Conservation (phyloP, 148 eudicot species). For the Selenicereus undatus region DNA sequence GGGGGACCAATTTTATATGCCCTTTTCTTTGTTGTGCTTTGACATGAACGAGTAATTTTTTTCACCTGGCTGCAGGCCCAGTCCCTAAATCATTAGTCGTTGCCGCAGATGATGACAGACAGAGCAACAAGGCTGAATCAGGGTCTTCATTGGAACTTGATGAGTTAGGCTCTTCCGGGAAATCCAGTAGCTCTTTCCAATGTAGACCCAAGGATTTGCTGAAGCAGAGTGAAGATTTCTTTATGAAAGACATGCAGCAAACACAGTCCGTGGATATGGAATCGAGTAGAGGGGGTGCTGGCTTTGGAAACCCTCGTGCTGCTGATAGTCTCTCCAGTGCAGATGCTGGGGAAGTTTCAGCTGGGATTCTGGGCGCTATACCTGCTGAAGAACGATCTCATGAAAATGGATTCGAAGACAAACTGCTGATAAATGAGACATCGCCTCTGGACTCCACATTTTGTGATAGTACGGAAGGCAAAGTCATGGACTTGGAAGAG, state of each 20-base stretch:
- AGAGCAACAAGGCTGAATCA: constrained; percentile 24
- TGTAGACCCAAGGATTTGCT: constrained; percentile 10
- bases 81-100: no score
- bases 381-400: constrained; percentile 25
- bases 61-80: no score
- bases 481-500: constrained; percentile 57
- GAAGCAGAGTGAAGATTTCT: constrained; percentile 3
- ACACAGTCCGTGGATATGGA: constrained; percentile 13
- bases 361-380: constrained; percentile 23
- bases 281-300: constrained; percentile 20
- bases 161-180: constrained; percentile 34
- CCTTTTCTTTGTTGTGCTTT: no score
- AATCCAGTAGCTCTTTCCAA: constrained; percentile 36
- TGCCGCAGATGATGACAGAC: constrained; percentile 13
- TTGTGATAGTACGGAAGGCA: constrained; percentile 47
- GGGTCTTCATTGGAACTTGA: constrained; percentile 32
- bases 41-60: no score
- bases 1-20: no score
- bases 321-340: constrained; percentile 40
- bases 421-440: constrained; percentile 23
- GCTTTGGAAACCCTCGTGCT: constrained; percentile 26
- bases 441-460: constrained; percentile 33
- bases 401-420: constrained; percentile 28
- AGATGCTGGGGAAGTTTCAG: constrained; percentile 28
- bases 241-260: constrained; percentile 18